Base-by-base conservation (phyloP, 73 alveolate genomes). In the Stentor roeselii region DNA sequence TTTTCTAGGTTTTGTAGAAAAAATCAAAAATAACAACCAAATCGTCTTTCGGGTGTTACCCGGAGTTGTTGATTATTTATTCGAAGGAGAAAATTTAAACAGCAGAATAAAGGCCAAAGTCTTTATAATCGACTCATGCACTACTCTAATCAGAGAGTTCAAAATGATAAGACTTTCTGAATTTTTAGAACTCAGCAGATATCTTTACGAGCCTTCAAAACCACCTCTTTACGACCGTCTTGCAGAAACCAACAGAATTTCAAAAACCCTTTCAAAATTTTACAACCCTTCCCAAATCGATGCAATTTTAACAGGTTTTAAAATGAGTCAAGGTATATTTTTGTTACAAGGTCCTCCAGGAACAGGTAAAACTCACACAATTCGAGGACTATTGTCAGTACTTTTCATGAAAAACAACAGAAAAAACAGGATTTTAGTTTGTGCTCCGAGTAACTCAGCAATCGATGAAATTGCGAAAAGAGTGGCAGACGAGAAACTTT, bases 391-490 rank as follows among this genome's bases (percentile, higher is more conserved):
- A 21, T 27, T 76, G 6, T 76, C 84, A 37, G 84, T 27, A 15
- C 39, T 21, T 37, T 34, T 76, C 35, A 39, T 30, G 27, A 30
- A 32, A 1, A 21, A 76, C 2, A 35, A 76, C 21, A 39, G 74
- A 2, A 31, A 32, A 27, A 83, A 80, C 40, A 6, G 21, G 6
- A 90, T 94, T 40, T 83, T 94, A 75, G 83, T 94, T 60, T 92
- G 97, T 78, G 93, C 96, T 39, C 97, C 98, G 35, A 91, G 97
- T 42, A 94, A 94, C 90, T 87, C 95, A 42, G 97, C 98, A n/a
- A 89, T 94, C 11, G 97, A 94, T 94, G 95, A 92, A 87, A 87
- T 94, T 58, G 89, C 93, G 15, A 76, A 84, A 39, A 88, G 90
- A 88, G 36, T 82, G 21, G 39, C 83, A 31, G 88, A 88, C 3